Conservation (phyloP, 2,329 filamentous ascomycete species). For the Acarospora socialis region DNA sequence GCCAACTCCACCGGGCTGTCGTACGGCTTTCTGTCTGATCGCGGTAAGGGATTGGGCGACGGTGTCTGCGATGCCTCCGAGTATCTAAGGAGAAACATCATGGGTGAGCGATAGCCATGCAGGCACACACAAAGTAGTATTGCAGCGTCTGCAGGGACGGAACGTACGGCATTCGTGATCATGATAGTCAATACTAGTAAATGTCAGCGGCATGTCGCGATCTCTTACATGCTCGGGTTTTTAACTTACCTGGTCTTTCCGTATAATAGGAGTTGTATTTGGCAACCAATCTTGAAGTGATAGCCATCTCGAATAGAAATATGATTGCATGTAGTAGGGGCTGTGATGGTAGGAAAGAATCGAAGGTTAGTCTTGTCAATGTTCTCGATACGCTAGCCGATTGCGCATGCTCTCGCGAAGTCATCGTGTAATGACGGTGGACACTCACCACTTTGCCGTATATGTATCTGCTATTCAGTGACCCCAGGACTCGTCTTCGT, state of each 20-base stretch:
- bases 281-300: slow-evolving; percentile 65
- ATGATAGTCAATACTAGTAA: slow-evolving; percentile 81
- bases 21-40: slow-evolving; percentile 52
- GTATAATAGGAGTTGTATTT: slow-evolving; percentile 94
- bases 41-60: slow-evolving; percentile 87
- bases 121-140: neutral
- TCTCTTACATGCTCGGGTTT: neutral
- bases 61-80: slow-evolving; percentile 91
- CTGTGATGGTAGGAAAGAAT: slow-evolving; percentile 32
- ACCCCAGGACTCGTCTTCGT: slow-evolving; percentile 29
- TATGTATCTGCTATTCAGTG: slow-evolving; percentile 33
- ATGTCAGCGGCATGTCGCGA: neutral
- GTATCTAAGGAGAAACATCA: slow-evolving; percentile 38
- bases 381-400: neutral
- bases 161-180: slow-evolving; percentile 81
- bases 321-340: slow-evolving; percentile 75
- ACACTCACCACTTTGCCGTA: slow-evolving; percentile 19
- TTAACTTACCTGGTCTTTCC: slow-evolving; percentile 58
- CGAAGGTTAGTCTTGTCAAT: neutral
- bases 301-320: slow-evolving; percentile 75
- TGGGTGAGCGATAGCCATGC: slow-evolving; percentile 7
- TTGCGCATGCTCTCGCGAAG: slow-evolving; percentile 4
- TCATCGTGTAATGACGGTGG: slow-evolving; percentile 1
- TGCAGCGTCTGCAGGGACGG: slow-evolving; percentile 7
- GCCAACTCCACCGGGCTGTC: slow-evolving; percentile 43